A percentile compares a stretch with the other conserved stretches of the same genome.
Evolutionary conservation across 495 filamentous ascomycete genomes (phyloP).

Genomic region (Aspergillus heteromorphus): DNA sequence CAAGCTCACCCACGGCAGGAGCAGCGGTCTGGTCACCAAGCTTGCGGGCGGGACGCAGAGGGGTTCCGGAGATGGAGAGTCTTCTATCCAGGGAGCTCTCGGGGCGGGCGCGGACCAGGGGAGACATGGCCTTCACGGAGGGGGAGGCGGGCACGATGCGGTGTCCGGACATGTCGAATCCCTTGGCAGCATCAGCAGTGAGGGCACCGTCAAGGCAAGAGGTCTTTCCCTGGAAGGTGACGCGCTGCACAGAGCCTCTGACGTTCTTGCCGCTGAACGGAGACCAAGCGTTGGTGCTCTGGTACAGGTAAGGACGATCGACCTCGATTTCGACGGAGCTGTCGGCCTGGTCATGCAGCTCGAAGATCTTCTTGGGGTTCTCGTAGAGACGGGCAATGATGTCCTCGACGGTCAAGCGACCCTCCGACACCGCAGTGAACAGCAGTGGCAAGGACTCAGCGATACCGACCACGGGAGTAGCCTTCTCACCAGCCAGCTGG

Average conservation of each 20-base stretch:
- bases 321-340: constrained; percentile 73
- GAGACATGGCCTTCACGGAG: constrained; percentile 45
- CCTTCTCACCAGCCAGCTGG: constrained; percentile 63
- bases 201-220: constrained; percentile 70
- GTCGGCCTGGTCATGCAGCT: constrained; percentile 76
- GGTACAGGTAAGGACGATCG: constrained; percentile 57
- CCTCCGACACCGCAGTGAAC: constrained; percentile 72
- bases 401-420: constrained; percentile 68
- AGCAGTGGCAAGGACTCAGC: constrained; percentile 72
- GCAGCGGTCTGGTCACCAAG: constrained; percentile 25
- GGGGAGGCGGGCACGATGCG: constrained; percentile 53
- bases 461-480: constrained; percentile 59
- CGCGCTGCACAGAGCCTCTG: constrained; percentile 69
- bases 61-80: constrained; percentile 39
- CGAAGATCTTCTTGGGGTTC: constrained; percentile 80
- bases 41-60: constrained; percentile 28
- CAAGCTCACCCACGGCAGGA: constrained; percentile 45
- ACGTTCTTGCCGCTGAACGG: constrained; percentile 68
- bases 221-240: constrained; percentile 72
- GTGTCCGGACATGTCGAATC: constrained; percentile 75
- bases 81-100: constrained; percentile 45
- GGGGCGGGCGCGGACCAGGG: constrained; percentile 35
- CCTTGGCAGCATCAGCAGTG: constrained; percentile 50
- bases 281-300: constrained; percentile 58
- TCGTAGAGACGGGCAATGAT: constrained; percentile 66